Percentiles rank a stretch among this genome's conserved stretches.
Conservation (phyloP, 495 filamentous ascomycete genomes). For the Cudoniella acicularis region DNA sequence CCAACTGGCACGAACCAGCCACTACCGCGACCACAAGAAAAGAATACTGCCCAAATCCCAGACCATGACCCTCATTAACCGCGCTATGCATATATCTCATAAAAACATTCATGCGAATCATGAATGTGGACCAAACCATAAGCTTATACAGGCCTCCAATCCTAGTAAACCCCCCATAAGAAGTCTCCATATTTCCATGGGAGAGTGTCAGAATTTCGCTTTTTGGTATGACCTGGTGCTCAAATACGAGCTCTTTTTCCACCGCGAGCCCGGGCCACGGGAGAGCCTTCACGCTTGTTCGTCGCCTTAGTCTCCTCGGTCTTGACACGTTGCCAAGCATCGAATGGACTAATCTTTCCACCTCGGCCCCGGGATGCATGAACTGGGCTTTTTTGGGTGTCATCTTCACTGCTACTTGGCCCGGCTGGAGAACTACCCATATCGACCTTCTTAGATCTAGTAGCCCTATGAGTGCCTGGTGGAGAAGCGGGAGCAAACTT, state of each 20-base stretch:
- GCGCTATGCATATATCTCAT: neutral
- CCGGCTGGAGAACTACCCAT: conserved; percentile 30
- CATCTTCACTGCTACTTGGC: conserved; percentile 26
- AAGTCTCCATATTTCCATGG: neutral
- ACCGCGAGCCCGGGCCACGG: conserved; percentile 1
- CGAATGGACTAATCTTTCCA: conserved; percentile 58
- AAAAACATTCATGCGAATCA: neutral
- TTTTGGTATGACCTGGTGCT: neutral
- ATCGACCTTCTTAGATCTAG: conserved; percentile 35
- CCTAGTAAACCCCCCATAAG: neutral
- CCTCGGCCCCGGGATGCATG: conserved; percentile 26
- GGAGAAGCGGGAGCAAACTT: conserved; percentile 51
- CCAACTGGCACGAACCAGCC: neutral
- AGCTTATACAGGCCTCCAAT: neutral
- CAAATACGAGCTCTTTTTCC: conserved; percentile 12
- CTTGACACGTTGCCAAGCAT: conserved; percentile 63
- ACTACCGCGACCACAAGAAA: neutral
- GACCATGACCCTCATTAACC: neutral
- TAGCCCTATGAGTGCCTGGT: conserved; percentile 51
- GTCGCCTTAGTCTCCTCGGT: conserved; percentile 5
- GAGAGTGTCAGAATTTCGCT: neutral
- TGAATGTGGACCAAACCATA: neutral
- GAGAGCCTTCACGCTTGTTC: conserved; percentile 14
- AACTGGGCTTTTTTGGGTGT: conserved; percentile 23
- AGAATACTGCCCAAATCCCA: neutral